Base-by-base conservation (phyloP, 768 basidiomycete species). In the Trametes cubensis region DNA sequence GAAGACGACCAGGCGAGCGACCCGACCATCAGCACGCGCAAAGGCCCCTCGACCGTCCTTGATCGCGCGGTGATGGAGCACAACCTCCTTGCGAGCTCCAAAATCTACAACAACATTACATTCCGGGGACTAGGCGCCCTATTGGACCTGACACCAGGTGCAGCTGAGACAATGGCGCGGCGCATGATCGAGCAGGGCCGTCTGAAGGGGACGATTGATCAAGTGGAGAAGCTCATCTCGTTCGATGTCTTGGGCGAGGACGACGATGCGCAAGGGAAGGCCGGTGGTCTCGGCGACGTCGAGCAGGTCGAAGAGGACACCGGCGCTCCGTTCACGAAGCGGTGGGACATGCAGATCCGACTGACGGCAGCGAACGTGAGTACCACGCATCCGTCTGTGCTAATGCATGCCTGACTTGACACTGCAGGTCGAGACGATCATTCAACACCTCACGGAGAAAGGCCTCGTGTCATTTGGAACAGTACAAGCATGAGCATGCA, bases 11-110 rank as follows among this genome's bases (percentile, higher is more conserved):
- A 78, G 58, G 78, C 76, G 46, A 74, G 73, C 28, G 87, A 87
- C 26, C 81, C 85, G 8, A 79, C 77, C 14, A 76, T 66, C 40
- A 92, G 89, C 75, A 92, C 84, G 41, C 84, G 95, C 64, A 93
- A 89, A 44, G 96, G 95, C 1, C 96, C 97, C 3, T 88, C 93
- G 6, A 98, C 95, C 11, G 95, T 99, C 20, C 83, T 99, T 45
- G 97, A 98, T 73, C 86, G 95, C 48, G 97, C 97, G 6, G 95
- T 99, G 48, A 93, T 98, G 89, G 97, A 99, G 73, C 97, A 99
- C 77, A 99, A 99, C 74, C 81, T 99, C 11, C 85, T 98, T 63
- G 94, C 95, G 4, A 95, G 94, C 74, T 96, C 95, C 3, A 93
- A 95, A 70, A 94, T 98, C 54, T 99, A 98, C 74, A 94, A 93